These are phyloP conservation scores for Zygnema cylindricum DNA, from an alignment of 139 green algal genomes.

Conservation along the genomic window DNA sequence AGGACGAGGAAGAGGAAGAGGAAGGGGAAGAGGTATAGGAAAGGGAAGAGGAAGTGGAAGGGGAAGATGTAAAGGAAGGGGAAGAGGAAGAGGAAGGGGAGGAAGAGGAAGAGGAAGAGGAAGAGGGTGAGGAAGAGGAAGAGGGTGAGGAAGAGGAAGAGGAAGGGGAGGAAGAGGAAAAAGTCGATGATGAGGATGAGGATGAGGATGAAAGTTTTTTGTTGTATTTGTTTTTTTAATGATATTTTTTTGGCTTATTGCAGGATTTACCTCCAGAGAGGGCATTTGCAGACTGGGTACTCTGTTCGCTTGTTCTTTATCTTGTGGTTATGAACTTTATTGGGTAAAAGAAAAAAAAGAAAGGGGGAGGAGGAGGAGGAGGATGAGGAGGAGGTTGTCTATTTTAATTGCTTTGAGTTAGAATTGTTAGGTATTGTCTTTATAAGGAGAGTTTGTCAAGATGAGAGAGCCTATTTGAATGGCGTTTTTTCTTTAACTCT, in stretches of 20 bases:
- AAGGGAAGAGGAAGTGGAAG: not conserved
- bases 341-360: too few species aligned
- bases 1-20: conserved; percentile 10
- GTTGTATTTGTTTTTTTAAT: not conserved
- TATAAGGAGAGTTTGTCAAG: too few species aligned
- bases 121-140: conserved; percentile 8
- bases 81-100: not conserved
- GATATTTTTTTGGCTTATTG: conserved; percentile 1
- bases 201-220: not conserved
- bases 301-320: conserved; percentile 55
- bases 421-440: too few species aligned
- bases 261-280: conserved; percentile 37
- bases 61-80: not conserved
- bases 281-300: conserved; percentile 30
- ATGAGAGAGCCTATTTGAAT: too few species aligned
- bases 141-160: conserved; percentile 12
- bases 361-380: too few species aligned
- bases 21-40: conserved; percentile 13
- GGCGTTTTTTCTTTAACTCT: too few species aligned
- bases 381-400: too few species aligned
- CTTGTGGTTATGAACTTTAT: conserved; percentile 63
- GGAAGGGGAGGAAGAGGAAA: not conserved
- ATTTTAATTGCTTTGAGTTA: too few species aligned
- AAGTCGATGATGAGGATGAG: too few species aligned
- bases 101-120: not conserved